Evolutionary conservation across 345 rosid species (phyloP), one percentile per base, ranked within the genome.

Genomic region (Bruguiera parviflora): DNA sequence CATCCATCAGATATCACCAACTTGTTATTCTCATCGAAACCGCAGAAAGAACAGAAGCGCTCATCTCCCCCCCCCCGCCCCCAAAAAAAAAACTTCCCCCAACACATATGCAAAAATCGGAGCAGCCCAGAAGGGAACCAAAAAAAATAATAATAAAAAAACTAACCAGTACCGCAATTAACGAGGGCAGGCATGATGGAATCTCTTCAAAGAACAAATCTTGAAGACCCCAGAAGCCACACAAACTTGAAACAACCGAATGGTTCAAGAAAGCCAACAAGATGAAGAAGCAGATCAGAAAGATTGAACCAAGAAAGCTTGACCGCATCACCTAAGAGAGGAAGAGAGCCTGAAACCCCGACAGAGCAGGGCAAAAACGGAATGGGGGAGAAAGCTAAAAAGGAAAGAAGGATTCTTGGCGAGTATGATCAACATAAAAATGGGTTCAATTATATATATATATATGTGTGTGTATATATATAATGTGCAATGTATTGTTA

Each of bases 181-280:
- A 88, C 85, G 61, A 88, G 84, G 75, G 90, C 73, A 73, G 88
- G 87, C 92, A 88, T 88, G 85, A 49, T 70, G 75, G 83, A 75
- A 70, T 49, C 69, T 21, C 27, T 25, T 25, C 53, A 67, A 37
- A 81, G 65, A 76, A 58, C 69, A 71, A 73, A 24, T 25, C 66
- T 69, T 22, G 25, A 65, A 78, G 79, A 73, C 43, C 67, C 65
- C 25, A 51, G 47, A 71, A 47, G 63, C 64, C 63, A 58, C 58
- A 60, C 19, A 53, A 78, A 33, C 53, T 39, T 5, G 39, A 15
- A 61, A 31, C 61, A 51, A 67, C 29, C n/a, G 29, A 15, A 39
- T 2, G 10, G 3, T 8, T 39, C 51, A 62, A 70, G 52, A 61
- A 53, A 28, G 25, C 59, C 33, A 51, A 58, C 24, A 70, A 73